Conservation (phyloP, 139 green algal species). For the Pseudopediastrum boryanum region DNA sequence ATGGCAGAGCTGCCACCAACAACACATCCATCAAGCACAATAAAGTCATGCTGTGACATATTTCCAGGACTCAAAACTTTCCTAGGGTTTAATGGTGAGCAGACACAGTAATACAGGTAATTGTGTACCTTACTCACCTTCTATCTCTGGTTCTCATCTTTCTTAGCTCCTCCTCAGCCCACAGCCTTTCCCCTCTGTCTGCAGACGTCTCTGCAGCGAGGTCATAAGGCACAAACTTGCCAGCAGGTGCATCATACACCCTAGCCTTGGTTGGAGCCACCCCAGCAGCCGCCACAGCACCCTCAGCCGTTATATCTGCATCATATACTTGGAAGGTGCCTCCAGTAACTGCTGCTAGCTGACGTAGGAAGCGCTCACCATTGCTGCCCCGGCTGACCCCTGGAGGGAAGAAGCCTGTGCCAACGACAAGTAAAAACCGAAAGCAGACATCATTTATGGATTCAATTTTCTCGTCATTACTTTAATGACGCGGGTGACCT, state of each 20-base stretch:
- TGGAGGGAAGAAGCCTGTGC: slow-evolving; percentile 57
- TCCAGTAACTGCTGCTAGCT: slow-evolving; percentile 50
- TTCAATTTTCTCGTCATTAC: no score
- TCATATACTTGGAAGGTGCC: slow-evolving; percentile 60
- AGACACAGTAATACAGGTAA: neutral
- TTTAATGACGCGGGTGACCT: no score
- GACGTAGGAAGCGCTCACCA: slow-evolving; percentile 58
- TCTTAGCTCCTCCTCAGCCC: slow-evolving; percentile 55
- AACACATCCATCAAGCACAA: no score
- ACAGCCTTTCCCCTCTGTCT: slow-evolving; percentile 45
- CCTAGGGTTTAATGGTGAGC: no score
- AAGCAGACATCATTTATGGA: no score
- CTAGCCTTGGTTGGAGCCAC: neutral
- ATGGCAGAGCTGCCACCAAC: no score
- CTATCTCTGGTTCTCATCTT: slow-evolving; percentile 51
- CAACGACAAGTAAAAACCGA: no score
- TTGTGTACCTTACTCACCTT: neutral
- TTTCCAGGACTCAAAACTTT: no score
- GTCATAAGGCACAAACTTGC: slow-evolving; percentile 45
- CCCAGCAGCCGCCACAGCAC: neutral
- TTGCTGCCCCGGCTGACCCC: slow-evolving; percentile 36
- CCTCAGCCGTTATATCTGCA: slow-evolving; percentile 14
- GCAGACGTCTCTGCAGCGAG: slow-evolving; percentile 37
- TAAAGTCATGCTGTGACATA: no score
- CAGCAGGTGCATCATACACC: slow-evolving; percentile 37